These are phyloP conservation scores for Alnus glutinosa DNA, from an alignment of 306 rosid species.

Conservation along the genomic window DNA sequence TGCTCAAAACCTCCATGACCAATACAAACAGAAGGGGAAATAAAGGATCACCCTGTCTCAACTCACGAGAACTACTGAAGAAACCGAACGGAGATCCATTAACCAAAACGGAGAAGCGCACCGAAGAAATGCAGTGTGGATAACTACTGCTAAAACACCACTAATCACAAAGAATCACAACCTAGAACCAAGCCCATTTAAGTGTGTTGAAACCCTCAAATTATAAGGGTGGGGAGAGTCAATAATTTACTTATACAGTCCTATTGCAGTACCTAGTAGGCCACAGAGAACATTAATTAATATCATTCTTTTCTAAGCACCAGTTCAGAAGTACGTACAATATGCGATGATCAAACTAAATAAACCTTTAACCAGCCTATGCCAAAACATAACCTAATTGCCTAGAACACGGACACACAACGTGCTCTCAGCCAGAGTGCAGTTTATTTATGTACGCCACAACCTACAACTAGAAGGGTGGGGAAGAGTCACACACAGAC, in stretches of 20 bases:
- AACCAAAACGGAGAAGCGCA: too few relatives aligned
- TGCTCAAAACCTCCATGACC: too few relatives aligned
- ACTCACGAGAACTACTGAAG: too few relatives aligned
- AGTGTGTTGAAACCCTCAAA: not conserved
- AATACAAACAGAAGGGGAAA: too few relatives aligned
- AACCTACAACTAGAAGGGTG: not conserved
- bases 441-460: not conserved
- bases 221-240: constrained; percentile 11
- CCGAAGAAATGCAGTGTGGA: too few relatives aligned
- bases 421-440: not conserved
- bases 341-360: not conserved
- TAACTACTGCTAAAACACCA: not conserved
- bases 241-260: constrained; percentile 1
- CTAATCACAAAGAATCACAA: not conserved
- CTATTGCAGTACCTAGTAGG: not conserved
- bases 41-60: too few relatives aligned
- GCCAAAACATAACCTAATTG: not conserved
- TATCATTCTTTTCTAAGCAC: constrained; percentile 5
- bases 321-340: not conserved
- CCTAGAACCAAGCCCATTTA: not conserved
- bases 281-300: constrained; percentile 12
- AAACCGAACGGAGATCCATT: too few relatives aligned
- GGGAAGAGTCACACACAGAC: not conserved
- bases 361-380: not conserved
- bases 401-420: not conserved